These are phyloP conservation scores for Stagonosporopsis chrysanthemi DNA, from an alignment of 2,329 filamentous ascomycete species.

Conservation along the genomic window DNA sequence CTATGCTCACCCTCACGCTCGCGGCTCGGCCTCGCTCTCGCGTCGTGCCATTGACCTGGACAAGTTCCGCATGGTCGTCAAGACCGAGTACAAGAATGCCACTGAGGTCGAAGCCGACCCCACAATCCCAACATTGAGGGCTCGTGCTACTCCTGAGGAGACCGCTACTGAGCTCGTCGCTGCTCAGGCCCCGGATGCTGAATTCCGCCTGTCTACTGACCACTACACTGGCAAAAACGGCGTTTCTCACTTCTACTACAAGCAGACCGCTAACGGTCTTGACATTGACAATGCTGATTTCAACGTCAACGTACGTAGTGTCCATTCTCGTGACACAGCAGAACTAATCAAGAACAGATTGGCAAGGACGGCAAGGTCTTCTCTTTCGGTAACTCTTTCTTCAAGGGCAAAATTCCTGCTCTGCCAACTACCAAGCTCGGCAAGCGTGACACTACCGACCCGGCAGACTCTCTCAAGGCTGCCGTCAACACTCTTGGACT, in stretches of 20 bases:
- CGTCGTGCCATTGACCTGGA: slow-evolving; percentile 41
- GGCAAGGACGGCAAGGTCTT: slow-evolving; percentile 63
- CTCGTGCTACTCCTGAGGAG: slow-evolving; percentile 20
- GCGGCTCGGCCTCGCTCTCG: slow-evolving; percentile 25
- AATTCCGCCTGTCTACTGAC: slow-evolving; percentile 18
- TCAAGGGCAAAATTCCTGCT: slow-evolving; percentile 54
- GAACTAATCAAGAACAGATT: slow-evolving; percentile 47
- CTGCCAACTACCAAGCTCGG: slow-evolving; percentile 22
- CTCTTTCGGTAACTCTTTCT: slow-evolving; percentile 63
- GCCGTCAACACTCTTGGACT: slow-evolving; percentile 50
- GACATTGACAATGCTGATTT: slow-evolving; percentile 68
- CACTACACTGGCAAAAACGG: slow-evolving; percentile 55
- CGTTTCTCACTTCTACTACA: slow-evolving; percentile 64
- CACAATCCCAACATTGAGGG: slow-evolving; percentile 16
- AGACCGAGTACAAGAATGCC: slow-evolving; percentile 35
- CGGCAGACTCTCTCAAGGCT: slow-evolving; percentile 53
- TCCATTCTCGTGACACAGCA: neutral
- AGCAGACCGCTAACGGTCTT: slow-evolving; percentile 63
- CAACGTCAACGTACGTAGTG: slow-evolving; percentile 63
- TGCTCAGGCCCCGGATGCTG: slow-evolving; percentile 16
- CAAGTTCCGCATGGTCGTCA: slow-evolving; percentile 40
- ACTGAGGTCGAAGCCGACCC: slow-evolving; percentile 20
- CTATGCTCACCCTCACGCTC: slow-evolving; percentile 34
- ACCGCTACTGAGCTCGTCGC: slow-evolving; percentile 19
- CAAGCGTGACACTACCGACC: slow-evolving; percentile 47